Conservation (phyloP, 1,284 basidiomycete genomes). For the Porogramme epimiltina region DNA sequence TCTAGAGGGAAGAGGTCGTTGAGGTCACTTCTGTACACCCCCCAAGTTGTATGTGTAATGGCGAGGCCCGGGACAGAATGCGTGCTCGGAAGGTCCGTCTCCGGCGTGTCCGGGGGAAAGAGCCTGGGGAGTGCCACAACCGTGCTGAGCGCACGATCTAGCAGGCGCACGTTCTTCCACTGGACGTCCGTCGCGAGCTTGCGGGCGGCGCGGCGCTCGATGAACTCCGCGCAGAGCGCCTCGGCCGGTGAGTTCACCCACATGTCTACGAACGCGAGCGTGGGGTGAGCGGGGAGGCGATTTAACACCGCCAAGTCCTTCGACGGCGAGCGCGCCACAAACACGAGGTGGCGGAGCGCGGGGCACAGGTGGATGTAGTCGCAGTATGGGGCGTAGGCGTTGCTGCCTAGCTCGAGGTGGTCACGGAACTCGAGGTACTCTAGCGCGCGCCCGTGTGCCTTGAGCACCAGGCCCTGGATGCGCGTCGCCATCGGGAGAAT, state of each 20-base stretch:
- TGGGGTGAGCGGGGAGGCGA: conserved; percentile 8
- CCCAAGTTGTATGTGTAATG: conserved; percentile 10
- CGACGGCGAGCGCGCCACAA: background rate
- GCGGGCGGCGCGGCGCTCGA: background rate
- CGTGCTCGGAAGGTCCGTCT: conserved; percentile 3
- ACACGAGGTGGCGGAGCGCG: conserved; percentile 11
- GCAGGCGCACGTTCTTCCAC: conserved; percentile 18
- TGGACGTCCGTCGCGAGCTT: conserved; percentile 1
- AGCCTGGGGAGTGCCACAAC: conserved; percentile 1
- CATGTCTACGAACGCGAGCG: conserved; percentile 13
- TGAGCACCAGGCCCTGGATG: conserved; percentile 8
- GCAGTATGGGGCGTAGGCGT: background rate
- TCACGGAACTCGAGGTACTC: conserved; percentile 17
- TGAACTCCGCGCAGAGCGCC: background rate
- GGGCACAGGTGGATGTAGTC: conserved; percentile 11
- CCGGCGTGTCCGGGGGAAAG: conserved; percentile 9
- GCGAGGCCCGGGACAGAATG: conserved; percentile 7
- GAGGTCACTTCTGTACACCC: conserved; percentile 12
- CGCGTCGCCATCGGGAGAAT: conserved; percentile 10
- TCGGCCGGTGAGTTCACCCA: conserved; percentile 10
- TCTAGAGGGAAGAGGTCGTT: conserved; percentile 5
- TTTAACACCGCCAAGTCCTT: conserved; percentile 1
- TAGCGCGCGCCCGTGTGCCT: conserved; percentile 2
- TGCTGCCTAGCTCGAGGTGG: conserved; percentile 9
- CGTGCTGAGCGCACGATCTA: conserved; percentile 11